A percentile compares a stretch with the other conserved stretches of the same genome.
phyloP scores from a whole-genome alignment of 129 eudicot genomes.

The Centaurea solstitialis region DNA sequence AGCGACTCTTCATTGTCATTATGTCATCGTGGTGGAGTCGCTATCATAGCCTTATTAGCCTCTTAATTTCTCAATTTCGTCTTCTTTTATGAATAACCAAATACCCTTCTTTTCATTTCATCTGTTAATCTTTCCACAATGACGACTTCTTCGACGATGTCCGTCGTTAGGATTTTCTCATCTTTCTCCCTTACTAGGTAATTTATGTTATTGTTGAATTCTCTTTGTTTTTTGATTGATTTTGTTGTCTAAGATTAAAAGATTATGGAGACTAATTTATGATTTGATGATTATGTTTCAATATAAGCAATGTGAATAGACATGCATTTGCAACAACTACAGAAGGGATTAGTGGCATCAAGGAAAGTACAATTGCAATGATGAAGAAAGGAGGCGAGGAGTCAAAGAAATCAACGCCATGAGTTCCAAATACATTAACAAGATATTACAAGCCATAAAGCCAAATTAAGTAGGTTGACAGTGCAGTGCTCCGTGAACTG shows the following conservation, averaged over 20 bases:
- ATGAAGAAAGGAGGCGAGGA: constrained; percentile 46
- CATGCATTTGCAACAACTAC: constrained; percentile 51
- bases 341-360: constrained; percentile 33
- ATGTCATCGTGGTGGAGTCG: neutral
- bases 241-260: neutral
- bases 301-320: no score
- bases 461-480: constrained; percentile 46
- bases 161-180: neutral
- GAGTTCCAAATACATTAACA: constrained; percentile 82
- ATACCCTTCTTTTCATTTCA: neutral
- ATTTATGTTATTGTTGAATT: neutral
- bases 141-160: neutral
- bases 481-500: constrained; percentile 55
- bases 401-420: constrained; percentile 43
- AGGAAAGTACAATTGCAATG: constrained; percentile 40
- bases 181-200: neutral
- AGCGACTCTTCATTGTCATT: neutral
- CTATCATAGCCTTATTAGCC: neutral
- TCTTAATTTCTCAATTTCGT: neutral
- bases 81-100: neutral
- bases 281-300: neutral
- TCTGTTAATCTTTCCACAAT: neutral
- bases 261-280: neutral
- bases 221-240: no score
- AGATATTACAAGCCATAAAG: constrained; percentile 75